Evolutionary conservation across 108 stramenopile genomes (phyloP).

Genomic region (Nitzschia putrida): DNA sequence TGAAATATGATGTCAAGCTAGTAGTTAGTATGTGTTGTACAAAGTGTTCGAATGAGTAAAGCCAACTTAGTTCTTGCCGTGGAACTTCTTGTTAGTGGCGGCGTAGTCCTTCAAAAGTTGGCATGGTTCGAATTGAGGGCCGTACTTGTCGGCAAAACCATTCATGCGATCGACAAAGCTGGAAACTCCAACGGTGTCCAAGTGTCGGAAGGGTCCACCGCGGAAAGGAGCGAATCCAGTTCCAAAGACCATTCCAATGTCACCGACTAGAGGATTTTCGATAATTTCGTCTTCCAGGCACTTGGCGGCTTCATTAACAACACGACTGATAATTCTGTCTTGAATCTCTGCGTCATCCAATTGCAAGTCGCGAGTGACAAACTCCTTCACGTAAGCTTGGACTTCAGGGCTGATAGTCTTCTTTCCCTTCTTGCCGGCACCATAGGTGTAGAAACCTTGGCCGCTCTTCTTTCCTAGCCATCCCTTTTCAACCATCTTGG

Average conservation of each 20-base stretch:
- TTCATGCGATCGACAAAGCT: conserved; percentile 93
- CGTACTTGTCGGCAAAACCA: conserved; percentile 89
- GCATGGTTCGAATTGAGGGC: conserved; percentile 96
- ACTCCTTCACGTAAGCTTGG: conserved; percentile 67
- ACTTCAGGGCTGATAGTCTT: conserved; percentile 88
- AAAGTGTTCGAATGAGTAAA: too few species aligned
- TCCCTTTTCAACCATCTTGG: conserved; percentile 94
- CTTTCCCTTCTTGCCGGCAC: conserved; percentile 78
- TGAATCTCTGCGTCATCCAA: conserved; percentile 90
- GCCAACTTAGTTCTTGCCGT: conserved; percentile 33
- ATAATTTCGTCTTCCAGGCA: conserved; percentile 99
- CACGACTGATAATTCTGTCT: conserved; percentile 90
- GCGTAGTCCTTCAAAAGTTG: conserved; percentile 96
- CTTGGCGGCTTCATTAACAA: conserved; percentile 98
- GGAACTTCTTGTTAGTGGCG: conserved; percentile 92
- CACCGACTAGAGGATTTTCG: conserved; percentile 93
- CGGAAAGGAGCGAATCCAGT: conserved; percentile 99
- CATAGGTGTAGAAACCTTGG: conserved; percentile 97
- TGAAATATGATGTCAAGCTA: too few species aligned
- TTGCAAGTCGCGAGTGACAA: conserved; percentile 57
- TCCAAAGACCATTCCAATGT: conserved; percentile 99
- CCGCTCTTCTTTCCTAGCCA: conserved; percentile 95
- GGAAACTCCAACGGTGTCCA: conserved; percentile 90
- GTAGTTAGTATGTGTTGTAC: too few species aligned
- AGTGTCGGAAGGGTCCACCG: conserved; percentile 97